A percentile compares a stretch with the other conserved stretches of the same genome.
These are phyloP conservation scores for Puccinia coronata DNA, from an alignment of 1,284 basidiomycete species.

Conservation along the genomic window DNA sequence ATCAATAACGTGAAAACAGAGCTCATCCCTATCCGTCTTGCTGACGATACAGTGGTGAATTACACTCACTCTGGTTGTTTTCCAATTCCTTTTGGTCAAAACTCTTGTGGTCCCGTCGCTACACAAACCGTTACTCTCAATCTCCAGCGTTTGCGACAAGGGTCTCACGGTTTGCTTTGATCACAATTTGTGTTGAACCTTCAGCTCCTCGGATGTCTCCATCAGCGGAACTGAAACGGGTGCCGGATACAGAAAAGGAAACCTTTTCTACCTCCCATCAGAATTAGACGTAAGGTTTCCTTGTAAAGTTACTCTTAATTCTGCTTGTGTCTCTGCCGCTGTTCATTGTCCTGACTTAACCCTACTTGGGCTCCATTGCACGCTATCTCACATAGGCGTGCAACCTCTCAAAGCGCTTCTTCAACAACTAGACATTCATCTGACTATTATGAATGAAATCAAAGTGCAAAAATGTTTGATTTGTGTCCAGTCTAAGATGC, in stretches of 20 bases:
- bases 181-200: not conserved
- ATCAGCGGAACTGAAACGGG: not conserved
- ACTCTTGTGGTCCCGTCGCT: not conserved
- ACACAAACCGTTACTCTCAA: not conserved
- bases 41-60: not conserved
- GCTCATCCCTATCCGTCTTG: not conserved
- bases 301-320: too few relatives aligned
- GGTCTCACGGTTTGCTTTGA: not conserved
- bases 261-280: not conserved
- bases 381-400: not conserved
- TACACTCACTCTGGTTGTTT: not conserved
- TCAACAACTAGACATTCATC: not conserved
- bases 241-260: not conserved
- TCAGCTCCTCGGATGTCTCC: not conserved
- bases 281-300: not conserved
- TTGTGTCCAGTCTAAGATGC: slow-evolving; percentile 13
- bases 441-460: too few relatives aligned
- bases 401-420: not conserved
- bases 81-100: not conserved
- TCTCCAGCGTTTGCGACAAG: not conserved
- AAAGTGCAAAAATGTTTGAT: not conserved
- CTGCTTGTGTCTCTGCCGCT: not conserved
- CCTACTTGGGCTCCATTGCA: not conserved
- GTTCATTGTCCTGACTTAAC: not conserved
- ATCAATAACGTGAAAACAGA: not conserved